phyloP scores from a whole-genome alignment of 2,329 filamentous ascomycete species.

The Lasiodiplodia sp. region DNA sequence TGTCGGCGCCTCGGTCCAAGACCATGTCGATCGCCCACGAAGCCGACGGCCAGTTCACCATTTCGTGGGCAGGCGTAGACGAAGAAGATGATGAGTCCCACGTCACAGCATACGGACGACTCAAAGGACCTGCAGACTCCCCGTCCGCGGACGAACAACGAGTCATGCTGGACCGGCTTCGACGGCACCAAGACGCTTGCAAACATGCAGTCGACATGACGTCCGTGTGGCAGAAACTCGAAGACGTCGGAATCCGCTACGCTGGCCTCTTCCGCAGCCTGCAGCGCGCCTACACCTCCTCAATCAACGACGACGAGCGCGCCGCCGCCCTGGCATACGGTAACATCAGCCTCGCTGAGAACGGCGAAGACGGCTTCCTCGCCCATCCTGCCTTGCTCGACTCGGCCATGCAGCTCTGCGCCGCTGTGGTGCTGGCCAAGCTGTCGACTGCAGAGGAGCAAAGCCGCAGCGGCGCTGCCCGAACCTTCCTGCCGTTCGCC shows the following conservation, averaged over 20 bases:
- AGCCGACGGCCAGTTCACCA: background rate
- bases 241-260: background rate
- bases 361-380: background rate
- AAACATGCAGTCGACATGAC: background rate
- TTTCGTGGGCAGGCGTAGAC: background rate
- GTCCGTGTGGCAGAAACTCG: background rate
- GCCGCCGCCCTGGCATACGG: background rate
- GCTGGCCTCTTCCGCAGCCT: background rate
- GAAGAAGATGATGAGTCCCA: background rate
- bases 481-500: background rate
- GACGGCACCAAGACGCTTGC: no score
- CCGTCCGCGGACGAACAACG: background rate
- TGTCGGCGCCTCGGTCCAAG: background rate
- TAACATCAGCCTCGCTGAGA: background rate
- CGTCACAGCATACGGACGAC: background rate
- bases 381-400: background rate
- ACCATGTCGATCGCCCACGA: background rate
- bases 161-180: no score
- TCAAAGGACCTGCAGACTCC: background rate
- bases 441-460: background rate
- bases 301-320: background rate
- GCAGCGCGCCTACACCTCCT: background rate
- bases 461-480: no score
- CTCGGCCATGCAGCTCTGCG: background rate
- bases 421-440: background rate